Evolutionary conservation across 106 monocot species (phyloP).

Genomic region (Platanthera zijinensis): DNA sequence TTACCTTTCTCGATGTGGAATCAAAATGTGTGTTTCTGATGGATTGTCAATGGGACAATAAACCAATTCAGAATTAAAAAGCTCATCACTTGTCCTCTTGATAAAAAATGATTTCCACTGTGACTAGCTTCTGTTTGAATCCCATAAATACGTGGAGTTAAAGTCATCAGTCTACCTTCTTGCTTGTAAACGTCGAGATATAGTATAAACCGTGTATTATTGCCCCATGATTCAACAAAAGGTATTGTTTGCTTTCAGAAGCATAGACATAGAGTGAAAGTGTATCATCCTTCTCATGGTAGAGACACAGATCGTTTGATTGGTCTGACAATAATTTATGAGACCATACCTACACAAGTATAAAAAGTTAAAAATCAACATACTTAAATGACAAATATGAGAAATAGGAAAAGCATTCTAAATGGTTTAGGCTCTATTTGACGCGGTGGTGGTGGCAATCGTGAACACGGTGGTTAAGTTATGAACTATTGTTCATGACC

Average conservation of each 20-base stretch:
- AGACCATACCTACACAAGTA: no score
- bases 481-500: no score
- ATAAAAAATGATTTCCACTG: conserved; percentile 92
- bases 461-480: no score
- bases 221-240: conserved; percentile 88
- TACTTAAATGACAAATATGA: background rate
- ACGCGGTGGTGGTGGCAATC: no score
- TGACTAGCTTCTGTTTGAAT: conserved; percentile 76
- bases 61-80: conserved; percentile 90
- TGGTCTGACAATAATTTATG: conserved; percentile 69
- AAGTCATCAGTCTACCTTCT: conserved; percentile 46
- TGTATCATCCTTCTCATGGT: conserved; percentile 96
- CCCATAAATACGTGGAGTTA: conserved; percentile 68
- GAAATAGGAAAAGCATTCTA: background rate
- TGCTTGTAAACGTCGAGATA: conserved; percentile 52
- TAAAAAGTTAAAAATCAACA: background rate
- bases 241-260: conserved; percentile 85
- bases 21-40: conserved; percentile 45
- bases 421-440: background rate
- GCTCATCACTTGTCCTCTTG: conserved; percentile 66
- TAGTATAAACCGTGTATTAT: conserved; percentile 69
- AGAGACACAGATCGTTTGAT: conserved; percentile 77
- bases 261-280: conserved; percentile 50
- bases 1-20: conserved; percentile 93
- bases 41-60: conserved; percentile 60